Base-by-base conservation (phyloP, 2,329 filamentous ascomycete species). In the Beauveria pseudobassiana region DNA sequence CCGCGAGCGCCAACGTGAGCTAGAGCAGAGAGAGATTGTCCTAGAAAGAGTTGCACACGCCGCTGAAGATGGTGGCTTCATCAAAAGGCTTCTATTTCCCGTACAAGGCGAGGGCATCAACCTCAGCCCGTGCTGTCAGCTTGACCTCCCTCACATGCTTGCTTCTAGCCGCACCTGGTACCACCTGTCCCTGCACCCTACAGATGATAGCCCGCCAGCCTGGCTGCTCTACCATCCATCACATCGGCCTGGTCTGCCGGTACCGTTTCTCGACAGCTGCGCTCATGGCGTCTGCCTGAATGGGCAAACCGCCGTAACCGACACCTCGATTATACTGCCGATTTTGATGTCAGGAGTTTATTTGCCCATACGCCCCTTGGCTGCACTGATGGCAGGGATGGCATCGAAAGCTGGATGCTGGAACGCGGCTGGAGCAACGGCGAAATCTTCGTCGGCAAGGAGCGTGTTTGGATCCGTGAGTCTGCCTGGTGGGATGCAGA, bases 391-490 rank as follows among this genome's bases (percentile, higher is more conserved):
- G 95, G 95, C 62, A 87, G 86, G 65, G 95, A 99, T 65, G 95
- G 93, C 53, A 92, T 97, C 59, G 91, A 98, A 71, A 96, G 84
- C 69, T 99, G 93, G 91, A 82, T 96, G 62, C 82, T 98, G 55
- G 93, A 98, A 75, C 87, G 95, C 63, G 95, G 95, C 1, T 99
- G 95, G 95, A 97, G 91, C 76, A 99, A 99, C 68, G 95, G 95
- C 45, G 95, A 98, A 75, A 92, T 98, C 2, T 86, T 96, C 5
- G 81, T 98, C 38, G 95, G 95, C 61, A 87, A 87, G 62, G 92
- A 98, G 74, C 89, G 95, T 38, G 87, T 99, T 48, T 99, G 95
- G 95, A 93, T 98, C 79, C 86, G 93, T 55, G 95, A 99, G 75
- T 83, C 80, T 62, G 90, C 93, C 2, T 99, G 95, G 93, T 98